Evolutionary conservation across 2,329 filamentous ascomycete genomes (phyloP).

Genomic region (Aspergillus texensis): DNA sequence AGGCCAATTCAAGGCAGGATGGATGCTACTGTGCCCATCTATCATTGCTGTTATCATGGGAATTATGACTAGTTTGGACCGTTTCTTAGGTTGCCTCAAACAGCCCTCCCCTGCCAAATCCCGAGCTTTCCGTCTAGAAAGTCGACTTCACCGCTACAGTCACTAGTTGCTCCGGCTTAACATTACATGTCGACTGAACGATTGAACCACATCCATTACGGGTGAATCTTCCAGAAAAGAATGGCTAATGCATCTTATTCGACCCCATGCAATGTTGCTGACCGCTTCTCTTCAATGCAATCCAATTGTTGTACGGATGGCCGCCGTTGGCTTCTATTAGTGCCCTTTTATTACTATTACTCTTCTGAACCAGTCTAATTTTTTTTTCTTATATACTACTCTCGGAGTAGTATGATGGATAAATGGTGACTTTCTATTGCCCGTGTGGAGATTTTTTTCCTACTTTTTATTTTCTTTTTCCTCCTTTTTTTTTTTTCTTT

Average conservation of each 20-base stretch:
- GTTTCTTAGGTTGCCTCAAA: neutral
- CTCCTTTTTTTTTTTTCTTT: neutral
- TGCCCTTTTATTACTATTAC: constrained; percentile 10
- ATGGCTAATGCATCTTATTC: constrained; percentile 8
- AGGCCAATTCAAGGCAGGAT: neutral
- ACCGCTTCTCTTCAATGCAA: constrained; percentile 11
- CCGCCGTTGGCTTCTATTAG: constrained; percentile 13
- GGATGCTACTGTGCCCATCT: neutral
- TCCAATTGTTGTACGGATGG: constrained; percentile 11
- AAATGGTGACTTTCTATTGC: neutral
- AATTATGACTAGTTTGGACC: neutral
- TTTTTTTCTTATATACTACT: neutral
- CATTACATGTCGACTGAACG: constrained; percentile 1
- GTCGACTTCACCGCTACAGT: constrained; percentile 1
- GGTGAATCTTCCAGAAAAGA: constrained; percentile 14
- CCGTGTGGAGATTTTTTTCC: neutral
- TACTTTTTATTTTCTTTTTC: neutral
- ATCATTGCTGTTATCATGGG: neutral
- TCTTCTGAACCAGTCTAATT: constrained; percentile 7
- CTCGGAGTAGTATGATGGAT: neutral
- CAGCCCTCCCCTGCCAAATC: neutral
- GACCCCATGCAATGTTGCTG: constrained; percentile 7
- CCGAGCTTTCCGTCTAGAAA: neutral
- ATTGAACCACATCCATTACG: neutral
- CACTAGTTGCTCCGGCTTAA: no score